A percentile compares a stretch with the other conserved stretches of the same genome.
These are phyloP conservation scores for Hymenoscyphus salicellus DNA, from an alignment of 2,329 filamentous ascomycete species.

Conservation along the genomic window DNA sequence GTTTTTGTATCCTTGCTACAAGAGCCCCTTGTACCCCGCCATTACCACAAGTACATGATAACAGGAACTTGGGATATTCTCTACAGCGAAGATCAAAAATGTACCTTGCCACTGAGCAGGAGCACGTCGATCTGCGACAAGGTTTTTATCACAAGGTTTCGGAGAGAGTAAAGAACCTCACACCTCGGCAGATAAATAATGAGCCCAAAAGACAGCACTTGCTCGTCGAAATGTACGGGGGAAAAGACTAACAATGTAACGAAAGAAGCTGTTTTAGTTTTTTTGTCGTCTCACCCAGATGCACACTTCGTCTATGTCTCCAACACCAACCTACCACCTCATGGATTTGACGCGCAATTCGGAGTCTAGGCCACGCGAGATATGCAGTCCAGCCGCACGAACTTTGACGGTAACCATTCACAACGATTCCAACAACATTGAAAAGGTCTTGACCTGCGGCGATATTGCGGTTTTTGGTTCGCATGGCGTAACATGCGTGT, in stretches of 20 bases:
- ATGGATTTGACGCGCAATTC: neutral
- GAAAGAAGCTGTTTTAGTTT: neutral
- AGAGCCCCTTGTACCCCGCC: neutral
- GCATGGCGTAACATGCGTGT: neutral
- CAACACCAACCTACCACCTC: neutral
- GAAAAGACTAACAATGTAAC: neutral
- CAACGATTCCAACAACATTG: neutral
- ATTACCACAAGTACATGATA: neutral
- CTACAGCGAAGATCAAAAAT: neutral
- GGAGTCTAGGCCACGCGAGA: neutral
- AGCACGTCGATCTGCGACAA: neutral
- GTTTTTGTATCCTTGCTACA: neutral
- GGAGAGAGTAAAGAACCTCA: neutral
- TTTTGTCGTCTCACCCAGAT: neutral
- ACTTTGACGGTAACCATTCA: neutral
- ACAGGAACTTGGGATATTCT: neutral
- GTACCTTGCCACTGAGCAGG: neutral
- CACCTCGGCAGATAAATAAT: neutral
- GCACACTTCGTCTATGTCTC: neutral
- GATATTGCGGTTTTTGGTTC: neutral
- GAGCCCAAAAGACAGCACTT: neutral
- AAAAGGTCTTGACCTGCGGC: neutral
- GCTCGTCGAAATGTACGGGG: neutral
- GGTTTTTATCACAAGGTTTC: neutral
- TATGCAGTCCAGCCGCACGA: neutral